Base-by-base conservation (phyloP, 2,329 filamentous ascomycete genomes). In the Aplosporella prunicola region DNA sequence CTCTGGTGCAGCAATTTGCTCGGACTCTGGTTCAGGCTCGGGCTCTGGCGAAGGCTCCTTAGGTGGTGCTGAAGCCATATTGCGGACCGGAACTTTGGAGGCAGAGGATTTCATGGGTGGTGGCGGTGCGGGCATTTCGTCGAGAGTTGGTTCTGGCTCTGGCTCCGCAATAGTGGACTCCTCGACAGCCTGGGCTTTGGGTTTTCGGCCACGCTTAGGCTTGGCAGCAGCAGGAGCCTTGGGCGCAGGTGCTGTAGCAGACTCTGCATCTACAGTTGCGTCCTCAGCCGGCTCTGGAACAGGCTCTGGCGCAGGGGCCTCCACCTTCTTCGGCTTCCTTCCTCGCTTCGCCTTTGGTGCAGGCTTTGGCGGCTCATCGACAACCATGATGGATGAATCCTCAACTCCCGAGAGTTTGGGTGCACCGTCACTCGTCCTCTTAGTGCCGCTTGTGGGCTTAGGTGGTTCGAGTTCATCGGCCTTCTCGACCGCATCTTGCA, bases 361-460 rank as follows among this genome's bases (percentile, higher is more conserved):
- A 10, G 41, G 30, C 32, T 44, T 44, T 2, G 35, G 23, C 15
- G 30, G 9, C 13, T 28, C 30, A 14, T 39, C 39, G 5, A 48
- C 32, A n/a, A 51, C 32, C 4, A 51, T 28, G 32, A 51, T 13
- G 35, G 43, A 35, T 17, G 32, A 15, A 17, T 43, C 25, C 35
- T 35, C 39, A n/a, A n/a, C n/a, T n/a, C n/a, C n/a, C n/a, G n/a
- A n/a, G n/a, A n/a, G n/a, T 52, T 61, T 60, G 9, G 43, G 35
- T 22, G 47, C 28, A 4, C 60, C 60, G 33, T 63, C 56, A 32
- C 60, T 63, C 4, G 50, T 57, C 9, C 62, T 50, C 46, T 64
- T 65, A 4, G 40, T 48, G n/a, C 47, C 47, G 22, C 51, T 55
- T 24, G 52, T 51, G 6, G 51, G 39, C 30, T 43, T 46, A 9